Percentiles rank a stretch among this genome's conserved stretches.
Conservation (phyloP, 805 yeast species). For the Saturnispora gosingensis region DNA sequence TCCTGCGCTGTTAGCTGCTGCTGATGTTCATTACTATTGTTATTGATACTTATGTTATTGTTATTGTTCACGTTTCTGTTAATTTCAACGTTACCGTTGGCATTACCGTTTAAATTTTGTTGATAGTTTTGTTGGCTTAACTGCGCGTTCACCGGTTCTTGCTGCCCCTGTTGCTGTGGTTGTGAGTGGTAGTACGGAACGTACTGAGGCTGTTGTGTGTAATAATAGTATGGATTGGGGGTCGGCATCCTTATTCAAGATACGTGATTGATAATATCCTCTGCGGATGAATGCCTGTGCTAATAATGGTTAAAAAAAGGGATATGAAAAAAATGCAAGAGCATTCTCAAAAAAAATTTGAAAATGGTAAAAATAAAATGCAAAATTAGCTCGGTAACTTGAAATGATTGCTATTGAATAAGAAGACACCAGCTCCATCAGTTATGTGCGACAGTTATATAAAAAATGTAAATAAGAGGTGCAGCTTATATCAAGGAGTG, state of each 20-base stretch:
- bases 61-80: constrained; percentile 4
- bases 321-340: neutral
- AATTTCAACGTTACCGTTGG: neutral
- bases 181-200: neutral
- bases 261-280: neutral
- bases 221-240: constrained; percentile 1
- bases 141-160: neutral
- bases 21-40: neutral
- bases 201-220: neutral
- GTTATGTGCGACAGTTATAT: no score
- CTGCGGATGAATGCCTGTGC: neutral
- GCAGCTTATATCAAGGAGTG: no score
- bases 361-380: neutral
- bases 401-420: no score
- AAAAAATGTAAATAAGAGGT: no score
- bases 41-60: constrained; percentile 1
- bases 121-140: neutral
- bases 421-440: no score
- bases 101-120: constrained; percentile 1
- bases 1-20: neutral
- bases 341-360: neutral
- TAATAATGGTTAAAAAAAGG: neutral
- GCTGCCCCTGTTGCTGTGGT: constrained; percentile 6
- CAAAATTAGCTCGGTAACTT: neutral
- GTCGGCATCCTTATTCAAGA: neutral